Base-by-base conservation (phyloP, 2,329 filamentous ascomycete genomes). In the Cytospora leucostoma region DNA sequence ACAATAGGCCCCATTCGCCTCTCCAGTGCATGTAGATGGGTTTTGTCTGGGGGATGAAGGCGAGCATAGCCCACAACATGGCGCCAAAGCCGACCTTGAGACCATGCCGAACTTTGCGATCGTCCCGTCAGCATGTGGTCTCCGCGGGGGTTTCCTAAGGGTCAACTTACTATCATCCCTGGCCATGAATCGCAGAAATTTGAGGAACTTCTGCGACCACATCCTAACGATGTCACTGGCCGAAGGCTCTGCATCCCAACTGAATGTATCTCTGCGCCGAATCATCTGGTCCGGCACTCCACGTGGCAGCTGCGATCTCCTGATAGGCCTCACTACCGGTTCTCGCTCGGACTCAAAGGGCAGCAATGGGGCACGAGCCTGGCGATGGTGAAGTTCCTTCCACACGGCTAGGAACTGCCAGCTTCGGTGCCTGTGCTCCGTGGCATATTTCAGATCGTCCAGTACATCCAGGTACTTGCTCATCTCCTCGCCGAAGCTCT, bases 1-100 rank as follows among this genome's bases (percentile, higher is more conserved):
- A 97, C 61, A 99, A 76, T 2, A 99, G 82, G 27, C 95, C 95
- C 95, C 95, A 99, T 81, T 99, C 95, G 35, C 94, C 94, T 73
- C 94, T 84, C 92, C 93, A 98, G 70, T 89, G 89, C 59, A 87
- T 83, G 74, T 97, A 99, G 21, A 90, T 83, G 0, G 91, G 90
- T 59, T 93, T 82, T 2, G 93, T 96, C 10, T 83, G 79, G 0
- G 88, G 84, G 38, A 97, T 84, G 71, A 97, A 99, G 2, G 95
- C 89, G 69, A 96, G 91, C 74, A 95, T 86, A 19, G 93, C 94
- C 79, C 94, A 98, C 0, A 97, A 77, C 5, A 93, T 85, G 13
- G 95, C 95, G 27, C 95, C 95, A 49, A 94, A 84, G 47, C 94
- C 94, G 60, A 98, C 94, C 75, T 99, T 99, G 73, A 96, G 84